Percentiles rank a stretch among this genome's conserved stretches.
Conservation (phyloP, 257 asterid species). For the Nicotiana otophora region DNA sequence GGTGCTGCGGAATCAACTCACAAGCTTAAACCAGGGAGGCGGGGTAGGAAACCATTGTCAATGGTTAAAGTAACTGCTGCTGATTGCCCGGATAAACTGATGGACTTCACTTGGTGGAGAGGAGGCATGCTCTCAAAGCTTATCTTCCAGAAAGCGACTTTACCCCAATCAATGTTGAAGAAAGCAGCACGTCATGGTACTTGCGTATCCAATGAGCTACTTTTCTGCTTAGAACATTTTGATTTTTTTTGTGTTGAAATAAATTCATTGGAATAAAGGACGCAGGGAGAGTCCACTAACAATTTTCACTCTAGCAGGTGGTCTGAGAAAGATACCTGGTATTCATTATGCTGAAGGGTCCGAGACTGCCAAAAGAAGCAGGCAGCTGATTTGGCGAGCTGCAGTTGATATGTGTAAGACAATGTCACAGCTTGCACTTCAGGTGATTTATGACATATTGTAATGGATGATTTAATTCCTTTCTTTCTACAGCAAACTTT, state of each 20-base stretch:
- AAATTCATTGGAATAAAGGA: neutral
- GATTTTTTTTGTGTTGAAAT: neutral
- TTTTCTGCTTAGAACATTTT: neutral
- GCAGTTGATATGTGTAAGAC: conserved; percentile 73
- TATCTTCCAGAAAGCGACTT: conserved; percentile 49
- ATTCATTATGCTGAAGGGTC: conserved; percentile 49
- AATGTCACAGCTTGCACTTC: conserved; percentile 70
- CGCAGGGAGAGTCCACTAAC: conserved; percentile 3
- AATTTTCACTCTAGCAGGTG: conserved; percentile 44
- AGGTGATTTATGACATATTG: conserved; percentile 37
- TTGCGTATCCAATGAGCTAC: neutral
- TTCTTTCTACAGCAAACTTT: neutral
- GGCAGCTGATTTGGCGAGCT: conserved; percentile 71
- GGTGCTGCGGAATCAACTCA: conserved; percentile 53
- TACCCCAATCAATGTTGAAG: conserved; percentile 46
- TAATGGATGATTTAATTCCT: neutral
- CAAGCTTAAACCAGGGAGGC: conserved; percentile 68
- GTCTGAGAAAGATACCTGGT: conserved; percentile 47
- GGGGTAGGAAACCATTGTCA: conserved; percentile 51
- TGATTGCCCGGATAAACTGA: conserved; percentile 29
- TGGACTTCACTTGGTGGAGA: conserved; percentile 70
- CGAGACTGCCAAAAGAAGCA: conserved; percentile 55
- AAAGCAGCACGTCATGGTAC: conserved; percentile 67
- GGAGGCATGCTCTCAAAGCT: conserved; percentile 52
- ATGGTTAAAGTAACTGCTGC: conserved; percentile 36